Evolutionary conservation across 2,329 filamentous ascomycete genomes (phyloP).

Genomic region (Conoideocrella luteorostrata): DNA sequence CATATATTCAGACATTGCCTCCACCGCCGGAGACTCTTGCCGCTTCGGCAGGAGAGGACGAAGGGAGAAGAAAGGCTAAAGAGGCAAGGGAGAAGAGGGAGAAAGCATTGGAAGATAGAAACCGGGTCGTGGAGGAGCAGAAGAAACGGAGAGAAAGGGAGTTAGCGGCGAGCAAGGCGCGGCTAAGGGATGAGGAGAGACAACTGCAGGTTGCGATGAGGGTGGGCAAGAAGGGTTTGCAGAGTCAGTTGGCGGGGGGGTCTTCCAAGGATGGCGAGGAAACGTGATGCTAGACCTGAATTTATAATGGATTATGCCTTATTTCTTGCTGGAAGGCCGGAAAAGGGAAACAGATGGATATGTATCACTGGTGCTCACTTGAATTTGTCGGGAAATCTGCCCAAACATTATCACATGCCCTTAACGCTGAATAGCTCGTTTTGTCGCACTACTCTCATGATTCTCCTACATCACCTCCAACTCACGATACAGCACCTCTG

Average conservation of each 20-base stretch:
- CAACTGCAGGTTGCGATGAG: constrained; percentile 64
- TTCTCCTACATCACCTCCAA: constrained; percentile 47
- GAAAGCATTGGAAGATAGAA: constrained; percentile 59
- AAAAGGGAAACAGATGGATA: too few relatives aligned
- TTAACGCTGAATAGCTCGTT: too few relatives aligned
- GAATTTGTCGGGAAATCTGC: too few relatives aligned
- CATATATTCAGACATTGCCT: constrained; percentile 58
- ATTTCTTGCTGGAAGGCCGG: too few relatives aligned
- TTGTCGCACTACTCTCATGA: constrained; percentile 52
- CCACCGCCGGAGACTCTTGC: constrained; percentile 43
- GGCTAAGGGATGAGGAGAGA: constrained; percentile 58
- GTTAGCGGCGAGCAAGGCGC: constrained; percentile 53
- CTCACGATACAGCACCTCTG: constrained; percentile 36
- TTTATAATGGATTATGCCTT: too few relatives aligned
- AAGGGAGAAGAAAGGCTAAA: constrained; percentile 40
- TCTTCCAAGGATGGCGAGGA: constrained; percentile 19
- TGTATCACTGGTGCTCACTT: too few relatives aligned
- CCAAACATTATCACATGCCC: too few relatives aligned
- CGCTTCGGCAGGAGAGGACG: constrained; percentile 40
- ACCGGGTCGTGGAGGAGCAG: constrained; percentile 56
- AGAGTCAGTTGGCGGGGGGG: constrained; percentile 47
- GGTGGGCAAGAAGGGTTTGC: constrained; percentile 59
- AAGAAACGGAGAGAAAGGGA: constrained; percentile 53
- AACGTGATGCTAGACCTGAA: too few relatives aligned
- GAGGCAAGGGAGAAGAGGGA: constrained; percentile 55